These are phyloP conservation scores for Rhodotorula sp. DNA, from an alignment of 1,284 basidiomycete species.

Conservation along the genomic window DNA sequence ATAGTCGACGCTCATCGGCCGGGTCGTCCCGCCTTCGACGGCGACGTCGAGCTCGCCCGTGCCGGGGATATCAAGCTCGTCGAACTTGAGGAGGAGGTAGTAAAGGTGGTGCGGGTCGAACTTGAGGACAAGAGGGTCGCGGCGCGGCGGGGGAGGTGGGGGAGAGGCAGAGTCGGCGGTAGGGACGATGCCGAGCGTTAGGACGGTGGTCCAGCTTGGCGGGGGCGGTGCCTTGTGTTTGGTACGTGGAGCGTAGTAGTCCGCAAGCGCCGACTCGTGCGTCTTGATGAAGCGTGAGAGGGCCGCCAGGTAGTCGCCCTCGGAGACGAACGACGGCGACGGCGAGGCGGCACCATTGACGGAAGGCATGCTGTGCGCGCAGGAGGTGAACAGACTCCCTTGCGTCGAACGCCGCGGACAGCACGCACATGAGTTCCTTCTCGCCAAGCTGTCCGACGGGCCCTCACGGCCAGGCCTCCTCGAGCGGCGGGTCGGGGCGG, in stretches of 20 bases:
- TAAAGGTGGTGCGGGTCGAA: conserved; percentile 81
- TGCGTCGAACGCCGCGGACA: fast-evolving
- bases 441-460: too few relatives aligned
- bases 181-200: conserved; percentile 38
- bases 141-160: background rate
- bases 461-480: background rate
- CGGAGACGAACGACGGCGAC: background rate
- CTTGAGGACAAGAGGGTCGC: conserved; percentile 59
- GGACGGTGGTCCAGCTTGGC: conserved; percentile 20
- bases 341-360: background rate
- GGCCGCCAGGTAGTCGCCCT: conserved; percentile 26
- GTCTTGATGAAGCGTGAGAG: conserved; percentile 30
- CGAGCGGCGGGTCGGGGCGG: background rate
- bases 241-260: conserved; percentile 23
- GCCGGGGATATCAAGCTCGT: conserved; percentile 66
- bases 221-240: background rate
- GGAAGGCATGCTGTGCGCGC: background rate
- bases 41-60: conserved; percentile 79
- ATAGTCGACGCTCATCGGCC: conserved; percentile 70
- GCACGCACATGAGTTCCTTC: background rate
- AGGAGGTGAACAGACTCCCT: background rate
- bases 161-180: conserved; percentile 1
- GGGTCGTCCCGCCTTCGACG: conserved; percentile 64
- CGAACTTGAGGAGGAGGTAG: conserved; percentile 82
- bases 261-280: conserved; percentile 39